These are phyloP conservation scores for Euphorbia celastroides DNA, from an alignment of 441 rosid species.

Conservation along the genomic window DNA sequence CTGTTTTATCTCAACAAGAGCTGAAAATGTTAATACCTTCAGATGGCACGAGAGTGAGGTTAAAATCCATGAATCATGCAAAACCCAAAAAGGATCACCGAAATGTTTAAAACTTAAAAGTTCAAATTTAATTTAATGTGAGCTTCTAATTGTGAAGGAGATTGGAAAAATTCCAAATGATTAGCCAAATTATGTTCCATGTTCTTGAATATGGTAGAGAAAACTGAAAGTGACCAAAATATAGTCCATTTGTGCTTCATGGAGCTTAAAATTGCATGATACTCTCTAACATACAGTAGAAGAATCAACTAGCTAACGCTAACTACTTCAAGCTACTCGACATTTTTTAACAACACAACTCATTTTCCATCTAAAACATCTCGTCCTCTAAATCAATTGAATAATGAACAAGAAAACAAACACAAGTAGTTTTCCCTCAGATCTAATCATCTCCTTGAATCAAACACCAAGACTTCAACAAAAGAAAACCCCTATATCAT, in stretches of 20 bases:
- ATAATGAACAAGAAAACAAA: neutral
- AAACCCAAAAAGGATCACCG: neutral
- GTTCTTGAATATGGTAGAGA: neutral
- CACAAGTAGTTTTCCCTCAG: constrained; percentile 13
- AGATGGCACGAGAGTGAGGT: constrained; percentile 21
- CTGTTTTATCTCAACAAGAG: neutral
- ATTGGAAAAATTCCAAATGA: neutral
- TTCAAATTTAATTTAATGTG: neutral
- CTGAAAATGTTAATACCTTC: constrained; percentile 38
- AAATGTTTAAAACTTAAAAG: neutral
- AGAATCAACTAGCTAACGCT: neutral
- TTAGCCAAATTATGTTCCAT: neutral
- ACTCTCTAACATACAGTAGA: neutral
- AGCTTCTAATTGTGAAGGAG: neutral
- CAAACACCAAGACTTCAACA: constrained; percentile 2
- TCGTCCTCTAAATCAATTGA: neutral
- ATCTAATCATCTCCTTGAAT: constrained; percentile 20
- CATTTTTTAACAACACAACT: neutral
- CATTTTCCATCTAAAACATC: neutral
- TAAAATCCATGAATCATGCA: constrained; percentile 1
- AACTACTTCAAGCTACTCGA: constrained; percentile 6
- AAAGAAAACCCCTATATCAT: neutral
- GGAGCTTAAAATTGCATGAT: neutral
- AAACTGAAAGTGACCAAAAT: neutral
- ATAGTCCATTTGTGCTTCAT: neutral